Evolutionary conservation across 1,284 basidiomycete genomes (phyloP), one percentile per base, ranked within the genome.

Genomic region (Heterobasidion annosum): DNA sequence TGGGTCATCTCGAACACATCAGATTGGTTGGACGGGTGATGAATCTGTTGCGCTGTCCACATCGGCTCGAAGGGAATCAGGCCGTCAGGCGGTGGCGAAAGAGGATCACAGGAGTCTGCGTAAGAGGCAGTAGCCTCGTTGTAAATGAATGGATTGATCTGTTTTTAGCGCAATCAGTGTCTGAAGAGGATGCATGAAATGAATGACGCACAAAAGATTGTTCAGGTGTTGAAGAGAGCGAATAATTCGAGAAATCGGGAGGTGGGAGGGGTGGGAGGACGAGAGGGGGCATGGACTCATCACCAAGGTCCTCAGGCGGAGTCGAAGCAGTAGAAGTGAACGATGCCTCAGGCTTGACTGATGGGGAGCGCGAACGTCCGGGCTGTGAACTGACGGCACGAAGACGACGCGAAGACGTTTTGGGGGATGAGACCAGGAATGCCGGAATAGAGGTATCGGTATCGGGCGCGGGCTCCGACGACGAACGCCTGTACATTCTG

Each of bases 91-190:
- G 43, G 46, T 35, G 61, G 54, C 40, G 54, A 59, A 59, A 68
- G 63, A 5, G 69, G 68, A 57, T 70, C 68, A 57, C 63, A 68
- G 35, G 65, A 50, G 33, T 64, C 61, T 47, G 60, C 57, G 45
- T 64, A 57, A 57, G 60, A 47, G 33, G 65, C 60, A 49, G 62
- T 56, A 57, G 62, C 54, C 42, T 67, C 65, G 57, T 73, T 63
- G 66, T 78, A 76, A 62, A 79, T 71, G 70, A 81, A 85, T 53
- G 73, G 66, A 63, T 66, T 68, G 57, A 78, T 71, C 70, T 72
- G 59, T 34, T 18, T 42, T 52, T n/a, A 45, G 50, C 42, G 45
- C 46, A 51, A 35, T 33, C 51, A 8, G 46, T 52, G 3, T 13
- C 12, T 8, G 8, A 8, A 13, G 13, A 9, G 18, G 8, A 25